These are phyloP conservation scores for Lactarius hengduanensis DNA, from an alignment of 768 basidiomycete genomes.

Conservation along the genomic window DNA sequence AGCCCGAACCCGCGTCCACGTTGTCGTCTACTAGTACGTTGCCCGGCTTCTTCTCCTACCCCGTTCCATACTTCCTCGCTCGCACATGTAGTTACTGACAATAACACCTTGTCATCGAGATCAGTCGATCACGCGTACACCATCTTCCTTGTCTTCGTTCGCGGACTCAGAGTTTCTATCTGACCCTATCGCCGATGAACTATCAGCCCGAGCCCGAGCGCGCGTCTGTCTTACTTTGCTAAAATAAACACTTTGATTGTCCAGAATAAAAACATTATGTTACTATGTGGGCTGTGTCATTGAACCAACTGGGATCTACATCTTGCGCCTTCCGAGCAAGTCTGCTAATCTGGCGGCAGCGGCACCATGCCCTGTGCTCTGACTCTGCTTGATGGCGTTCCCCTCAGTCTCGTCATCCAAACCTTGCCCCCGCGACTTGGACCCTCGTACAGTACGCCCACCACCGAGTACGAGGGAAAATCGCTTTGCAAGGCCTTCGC, in stretches of 20 bases:
- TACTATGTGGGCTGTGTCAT: not conserved
- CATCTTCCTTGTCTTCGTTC: too few species aligned
- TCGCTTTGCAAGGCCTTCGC: constrained; percentile 45
- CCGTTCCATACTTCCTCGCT: too few species aligned
- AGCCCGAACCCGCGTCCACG: too few species aligned
- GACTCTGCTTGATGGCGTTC: constrained; percentile 27
- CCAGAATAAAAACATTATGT: not conserved
- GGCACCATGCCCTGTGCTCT: constrained; percentile 38
- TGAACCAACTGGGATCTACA: not conserved
- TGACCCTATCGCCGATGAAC: too few species aligned
- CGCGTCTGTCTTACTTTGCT: not conserved
- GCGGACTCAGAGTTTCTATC: too few species aligned
- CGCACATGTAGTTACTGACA: too few species aligned
- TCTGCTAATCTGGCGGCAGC: constrained; percentile 57
- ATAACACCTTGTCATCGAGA: too few species aligned
- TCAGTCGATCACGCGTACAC: too few species aligned
- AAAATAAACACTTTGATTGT: not conserved
- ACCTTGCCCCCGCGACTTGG: constrained; percentile 8
- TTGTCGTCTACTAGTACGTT: too few species aligned
- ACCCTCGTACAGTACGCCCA: constrained; percentile 28
- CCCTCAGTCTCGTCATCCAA: constrained; percentile 21
- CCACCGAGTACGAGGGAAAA: constrained; percentile 60
- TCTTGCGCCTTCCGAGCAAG: constrained; percentile 43
- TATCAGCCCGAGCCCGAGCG: too few species aligned
- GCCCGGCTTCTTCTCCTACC: too few species aligned